Evolutionary conservation across 805 yeast genomes (phyloP), one percentile per base, ranked within the genome.

Genomic region (Candida coleopterorum): DNA sequence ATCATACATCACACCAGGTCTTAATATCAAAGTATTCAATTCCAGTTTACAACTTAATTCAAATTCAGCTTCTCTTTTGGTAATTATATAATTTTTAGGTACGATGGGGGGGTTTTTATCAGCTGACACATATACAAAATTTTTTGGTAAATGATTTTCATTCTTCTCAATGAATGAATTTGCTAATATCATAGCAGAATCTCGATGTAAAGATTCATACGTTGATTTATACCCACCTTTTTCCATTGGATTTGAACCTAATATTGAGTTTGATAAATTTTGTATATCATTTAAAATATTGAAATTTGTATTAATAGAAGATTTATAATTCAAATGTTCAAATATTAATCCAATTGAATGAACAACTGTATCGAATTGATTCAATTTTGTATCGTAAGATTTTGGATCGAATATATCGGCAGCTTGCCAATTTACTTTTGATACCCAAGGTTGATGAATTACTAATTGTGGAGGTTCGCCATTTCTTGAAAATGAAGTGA

Each of bases 1-100:
- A 51, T 85, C 94, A 50, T 63, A 83, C 88, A 88, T 79, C 47
- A 87, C 77, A 0, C 94, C 94, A 0, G 96, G 96, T 42, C 96
- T 70, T 58, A 85, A 43, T 11, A 83, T 54, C 2, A 88, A 75
- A 0, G 82, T 64, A 39, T 90, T 70, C 17, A 85, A 61, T 2
- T 53, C 53, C 2, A 57, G 52, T n/a, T 65, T 60, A 15, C 74
- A 61, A 18, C 66, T 54, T 15, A 77, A 55, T 45, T 75, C 81
- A 17, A 56, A 55, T 53, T 88, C 97, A 0, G 96, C 90, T 41
- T 70, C 77, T 46, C 96, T 64, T 49, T 88, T 88, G 16, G 93
- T 77, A 8, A 70, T 66, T 24, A 88, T 75, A 55, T 88, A 88
- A 1, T 81, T 88, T 0, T 61, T 49, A 1, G 93, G 90, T 5